Base-by-base conservation (phyloP, 2,329 filamentous ascomycete species). In the Diplocarpon rosae region DNA sequence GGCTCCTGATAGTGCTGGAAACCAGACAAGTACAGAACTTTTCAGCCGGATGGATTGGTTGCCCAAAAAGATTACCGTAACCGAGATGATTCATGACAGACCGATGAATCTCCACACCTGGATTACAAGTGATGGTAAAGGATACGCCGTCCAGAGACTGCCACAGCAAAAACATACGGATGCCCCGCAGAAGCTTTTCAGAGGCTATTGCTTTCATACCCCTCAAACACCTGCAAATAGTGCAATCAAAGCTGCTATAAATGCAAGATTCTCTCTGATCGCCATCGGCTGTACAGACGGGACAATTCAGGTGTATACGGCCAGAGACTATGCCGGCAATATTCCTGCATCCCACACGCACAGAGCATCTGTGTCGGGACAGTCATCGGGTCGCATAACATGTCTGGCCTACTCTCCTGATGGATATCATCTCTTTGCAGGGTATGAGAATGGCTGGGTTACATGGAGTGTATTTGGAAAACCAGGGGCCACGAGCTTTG, bases 401-500 rank as follows among this genome's bases (percentile, higher is more conserved):
- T 83, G 80, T 27, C 65, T 98, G 52, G 78, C 68, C 48, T 98
- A 95, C 67, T 95, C 92, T 1, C 88, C 90, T 0, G 92, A 98
- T 62, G 92, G 92, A 14, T 95, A 96, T 63, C 95, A 89, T 62
- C 73, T 98, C 8, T 95, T 98, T 64, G 88, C 84, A 35, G 92
- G 90, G 1, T 96, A 90, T 59, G 82, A 92, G 57, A 80, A 82
- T 47, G 93, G 92, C 0, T 98, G 92, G 92, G 83, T 85, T 4
- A 90, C 81, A 37, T 98, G 90, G 90, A 96, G 90, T 62, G 92
- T 96, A 31, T 98, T 94, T 64, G 92, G 92, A 29, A 95, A 95
- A 63, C 75, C 83, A 2, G 82, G 88, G 12, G 88, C 83, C 44
- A 86, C 79, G 55, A 95, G 86, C 59, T 96, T 96, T 61, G 72